These are phyloP conservation scores for Curvularia sp. DNA, from an alignment of 2,329 filamentous ascomycete species.

Conservation along the genomic window DNA sequence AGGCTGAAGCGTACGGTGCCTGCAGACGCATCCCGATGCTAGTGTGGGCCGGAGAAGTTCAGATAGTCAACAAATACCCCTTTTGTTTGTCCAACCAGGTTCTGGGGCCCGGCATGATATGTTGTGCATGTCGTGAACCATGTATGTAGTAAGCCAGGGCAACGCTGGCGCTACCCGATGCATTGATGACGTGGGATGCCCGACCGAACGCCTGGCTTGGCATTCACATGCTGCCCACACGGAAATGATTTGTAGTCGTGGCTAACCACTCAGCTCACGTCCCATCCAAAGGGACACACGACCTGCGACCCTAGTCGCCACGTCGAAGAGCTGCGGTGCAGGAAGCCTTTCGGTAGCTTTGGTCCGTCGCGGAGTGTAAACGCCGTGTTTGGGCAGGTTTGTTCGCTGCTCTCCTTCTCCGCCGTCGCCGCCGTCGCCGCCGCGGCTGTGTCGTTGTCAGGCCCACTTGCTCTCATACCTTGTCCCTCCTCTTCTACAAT, in stretches of 20 bases:
- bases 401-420: conserved; percentile 2
- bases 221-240: conserved; percentile 34
- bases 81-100: conserved; percentile 3
- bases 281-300: conserved; percentile 24
- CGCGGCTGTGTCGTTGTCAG: conserved; percentile 5
- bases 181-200: conserved; percentile 11
- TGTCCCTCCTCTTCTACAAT: neutral
- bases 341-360: neutral
- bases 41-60: conserved; percentile 6
- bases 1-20: conserved; percentile 9
- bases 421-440: too few relatives aligned
- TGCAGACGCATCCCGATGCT: conserved; percentile 11
- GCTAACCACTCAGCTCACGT: conserved; percentile 21
- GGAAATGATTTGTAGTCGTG: conserved; percentile 20
- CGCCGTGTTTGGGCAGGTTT: conserved; percentile 1
- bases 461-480: conserved; percentile 7
- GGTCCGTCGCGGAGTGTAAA: neutral
- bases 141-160: neutral
- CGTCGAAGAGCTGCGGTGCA: conserved; percentile 2
- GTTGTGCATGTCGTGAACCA: neutral
- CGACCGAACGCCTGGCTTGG: conserved; percentile 25
- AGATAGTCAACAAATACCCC: conserved; percentile 24
- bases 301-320: conserved; percentile 13
- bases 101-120: neutral
- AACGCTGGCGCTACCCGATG: conserved; percentile 9